phyloP scores from a whole-genome alignment of 441 rosid genomes.

The Gossypium gossypioides region DNA sequence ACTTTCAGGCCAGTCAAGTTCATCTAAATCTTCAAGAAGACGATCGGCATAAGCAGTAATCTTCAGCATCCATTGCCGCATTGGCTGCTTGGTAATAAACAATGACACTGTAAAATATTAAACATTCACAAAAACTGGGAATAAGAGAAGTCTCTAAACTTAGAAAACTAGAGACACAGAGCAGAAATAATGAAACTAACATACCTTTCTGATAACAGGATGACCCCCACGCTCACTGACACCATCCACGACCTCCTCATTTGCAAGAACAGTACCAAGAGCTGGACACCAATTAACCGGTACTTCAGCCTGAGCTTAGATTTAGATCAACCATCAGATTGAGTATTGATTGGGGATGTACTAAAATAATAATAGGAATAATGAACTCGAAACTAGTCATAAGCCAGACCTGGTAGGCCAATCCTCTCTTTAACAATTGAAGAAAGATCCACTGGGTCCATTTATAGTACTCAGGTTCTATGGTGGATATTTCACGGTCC shows the following conservation, averaged over 20 bases:
- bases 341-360: slow-evolving; percentile 18
- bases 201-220: slow-evolving; percentile 91
- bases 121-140: slow-evolving; percentile 41
- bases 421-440: slow-evolving; percentile 85
- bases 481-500: slow-evolving; percentile 94
- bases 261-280: slow-evolving; percentile 95
- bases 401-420: slow-evolving; percentile 79
- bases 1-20: slow-evolving; percentile 92
- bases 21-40: slow-evolving; percentile 85
- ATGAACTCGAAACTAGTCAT: slow-evolving; percentile 12
- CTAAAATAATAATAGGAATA: not conserved
- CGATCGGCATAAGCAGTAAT: slow-evolving; percentile 93
- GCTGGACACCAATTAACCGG: slow-evolving; percentile 99
- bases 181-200: not conserved
- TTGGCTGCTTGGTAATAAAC: slow-evolving; percentile 98
- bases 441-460: slow-evolving; percentile 99
- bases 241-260: slow-evolving; percentile 96
- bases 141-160: slow-evolving; percentile 9
- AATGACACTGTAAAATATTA: slow-evolving; percentile 87
- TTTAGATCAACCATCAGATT: slow-evolving; percentile 16
- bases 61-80: slow-evolving; percentile 99
- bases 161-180: slow-evolving; percentile 3
- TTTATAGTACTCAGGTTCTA: slow-evolving; percentile 75
- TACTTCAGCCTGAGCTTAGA: slow-evolving; percentile 71
- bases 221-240: slow-evolving; percentile 95